Conservation (phyloP, 169 alveolate species). For the Eimeria maxima region DNA sequence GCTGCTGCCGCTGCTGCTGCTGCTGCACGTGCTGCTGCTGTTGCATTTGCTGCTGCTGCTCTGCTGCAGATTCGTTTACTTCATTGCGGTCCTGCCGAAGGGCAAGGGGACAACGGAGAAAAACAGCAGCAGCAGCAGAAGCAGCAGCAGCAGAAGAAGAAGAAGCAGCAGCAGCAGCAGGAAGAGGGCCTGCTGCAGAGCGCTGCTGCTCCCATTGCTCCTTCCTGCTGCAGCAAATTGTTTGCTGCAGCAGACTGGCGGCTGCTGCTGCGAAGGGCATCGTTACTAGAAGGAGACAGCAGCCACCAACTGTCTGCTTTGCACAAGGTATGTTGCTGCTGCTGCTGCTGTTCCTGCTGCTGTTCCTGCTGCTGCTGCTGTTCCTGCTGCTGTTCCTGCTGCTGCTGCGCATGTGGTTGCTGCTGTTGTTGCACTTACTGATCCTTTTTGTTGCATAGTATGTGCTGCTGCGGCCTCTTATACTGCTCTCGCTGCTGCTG, state of each 20-base stretch:
- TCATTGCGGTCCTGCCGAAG: background rate
- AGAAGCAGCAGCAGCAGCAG: conserved; percentile 11
- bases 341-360: background rate
- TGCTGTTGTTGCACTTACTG: background rate
- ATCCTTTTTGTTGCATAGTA: background rate
- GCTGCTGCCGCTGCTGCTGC: background rate
- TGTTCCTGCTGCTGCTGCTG: too few species aligned
- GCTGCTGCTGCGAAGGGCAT: conserved; percentile 22
- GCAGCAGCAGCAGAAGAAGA: too few species aligned
- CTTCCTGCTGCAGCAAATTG: conserved; percentile 21
- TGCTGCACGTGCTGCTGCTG: background rate
- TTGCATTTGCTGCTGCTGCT: background rate
- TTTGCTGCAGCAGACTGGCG: conserved; percentile 58
- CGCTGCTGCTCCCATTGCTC: background rate
- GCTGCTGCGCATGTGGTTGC: too few species aligned
- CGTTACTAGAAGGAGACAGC: background rate
- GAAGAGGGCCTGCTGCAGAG: conserved; percentile 6
- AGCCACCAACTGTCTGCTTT: conserved; percentile 58
- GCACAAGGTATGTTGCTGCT: conserved; percentile 21
- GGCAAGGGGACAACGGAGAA: background rate
- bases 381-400: too few species aligned
- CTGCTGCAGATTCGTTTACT: conserved; percentile 34
- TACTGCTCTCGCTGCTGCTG: conserved; percentile 46
- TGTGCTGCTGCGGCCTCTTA: background rate
- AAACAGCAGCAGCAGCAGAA: too few species aligned